phyloP scores from a whole-genome alignment of 1,284 basidiomycete species.

The Sporisorium sorghi region DNA sequence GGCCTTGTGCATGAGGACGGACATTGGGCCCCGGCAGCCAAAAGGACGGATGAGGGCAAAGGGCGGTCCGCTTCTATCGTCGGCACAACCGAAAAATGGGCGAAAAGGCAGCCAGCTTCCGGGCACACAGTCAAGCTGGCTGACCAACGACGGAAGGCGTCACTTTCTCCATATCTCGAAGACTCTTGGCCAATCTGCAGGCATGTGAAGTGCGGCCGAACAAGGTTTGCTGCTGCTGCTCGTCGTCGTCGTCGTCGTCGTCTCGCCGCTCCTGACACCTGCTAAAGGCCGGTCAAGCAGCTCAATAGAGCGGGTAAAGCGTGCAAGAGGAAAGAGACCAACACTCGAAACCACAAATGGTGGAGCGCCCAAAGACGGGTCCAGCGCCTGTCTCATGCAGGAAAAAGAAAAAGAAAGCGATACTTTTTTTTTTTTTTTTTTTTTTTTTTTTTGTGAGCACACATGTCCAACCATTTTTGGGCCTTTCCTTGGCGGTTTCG shows the following conservation, averaged over 20 bases:
- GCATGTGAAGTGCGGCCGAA: constrained; percentile 37
- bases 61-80: constrained; percentile 10
- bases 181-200: constrained; percentile 52
- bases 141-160: constrained; percentile 17
- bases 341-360: neutral
- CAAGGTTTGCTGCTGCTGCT: constrained; percentile 22
- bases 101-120: constrained; percentile 10
- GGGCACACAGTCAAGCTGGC: constrained; percentile 31
- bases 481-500: neutral
- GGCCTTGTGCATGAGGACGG: constrained; percentile 15
- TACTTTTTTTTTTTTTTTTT: neutral
- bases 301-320: neutral
- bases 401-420: constrained; percentile 2
- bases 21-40: constrained; percentile 2
- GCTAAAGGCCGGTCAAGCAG: neutral
- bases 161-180: constrained; percentile 36
- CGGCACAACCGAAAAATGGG: constrained; percentile 39
- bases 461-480: neutral
- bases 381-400: constrained; percentile 21
- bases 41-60: neutral
- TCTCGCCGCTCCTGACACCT: neutral
- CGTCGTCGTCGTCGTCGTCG: too few relatives aligned
- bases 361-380: constrained; percentile 10
- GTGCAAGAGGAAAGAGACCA: neutral
- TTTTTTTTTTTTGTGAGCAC: too few relatives aligned